phyloP scores from a whole-genome alignment of 495 filamentous ascomycete genomes.

The Recurvomyces mirabilis region DNA sequence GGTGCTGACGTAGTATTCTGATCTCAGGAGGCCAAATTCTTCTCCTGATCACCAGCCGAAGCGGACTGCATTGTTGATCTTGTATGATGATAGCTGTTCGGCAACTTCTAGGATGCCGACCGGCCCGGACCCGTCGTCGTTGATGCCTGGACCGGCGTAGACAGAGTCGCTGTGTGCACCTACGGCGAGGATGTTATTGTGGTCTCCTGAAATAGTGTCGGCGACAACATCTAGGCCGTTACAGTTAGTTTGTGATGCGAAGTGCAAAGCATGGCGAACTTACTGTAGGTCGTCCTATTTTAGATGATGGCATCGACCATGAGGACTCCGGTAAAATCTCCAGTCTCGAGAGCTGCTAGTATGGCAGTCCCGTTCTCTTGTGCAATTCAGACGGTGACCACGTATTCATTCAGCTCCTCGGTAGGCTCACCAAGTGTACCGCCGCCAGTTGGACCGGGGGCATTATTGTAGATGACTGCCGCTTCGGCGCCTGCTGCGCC shows the following conservation, averaged over 20 bases:
- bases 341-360: slow-evolving; percentile 30
- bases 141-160: slow-evolving; percentile 49
- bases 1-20: slow-evolving; percentile 45
- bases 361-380: slow-evolving; percentile 41
- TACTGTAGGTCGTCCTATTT: slow-evolving; percentile 34
- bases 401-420: slow-evolving; percentile 38
- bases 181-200: slow-evolving; percentile 49
- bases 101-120: slow-evolving; percentile 55
- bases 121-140: slow-evolving; percentile 57
- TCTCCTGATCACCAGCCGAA: slow-evolving; percentile 63
- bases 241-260: background rate
- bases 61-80: slow-evolving; percentile 53
- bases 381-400: slow-evolving; percentile 45
- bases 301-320: slow-evolving; percentile 22
- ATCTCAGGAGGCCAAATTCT: slow-evolving; percentile 55
- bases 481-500: slow-evolving; percentile 48
- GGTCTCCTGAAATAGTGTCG: slow-evolving; percentile 52
- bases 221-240: slow-evolving; percentile 59
- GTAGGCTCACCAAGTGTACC: slow-evolving; percentile 45
- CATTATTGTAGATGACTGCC: slow-evolving; percentile 57
- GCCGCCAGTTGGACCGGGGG: slow-evolving; percentile 27
- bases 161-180: slow-evolving; percentile 65
- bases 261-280: background rate
- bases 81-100: slow-evolving; percentile 45
- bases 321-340: slow-evolving; percentile 29